Conservation (phyloP, 352 stramenopile genomes). For the Pythium aristosporum region DNA sequence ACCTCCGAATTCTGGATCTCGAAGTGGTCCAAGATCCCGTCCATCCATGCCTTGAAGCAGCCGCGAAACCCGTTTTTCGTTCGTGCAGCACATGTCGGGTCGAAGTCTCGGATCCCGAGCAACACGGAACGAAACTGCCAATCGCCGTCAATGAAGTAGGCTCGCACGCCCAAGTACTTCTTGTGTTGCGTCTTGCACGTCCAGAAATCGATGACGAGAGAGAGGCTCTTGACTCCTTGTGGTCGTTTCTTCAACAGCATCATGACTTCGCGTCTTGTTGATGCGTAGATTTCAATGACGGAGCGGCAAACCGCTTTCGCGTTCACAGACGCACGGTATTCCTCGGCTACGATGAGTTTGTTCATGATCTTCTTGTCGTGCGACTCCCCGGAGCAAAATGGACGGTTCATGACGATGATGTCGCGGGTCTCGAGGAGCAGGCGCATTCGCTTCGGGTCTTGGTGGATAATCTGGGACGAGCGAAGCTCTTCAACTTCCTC, state of each 20-base stretch:
- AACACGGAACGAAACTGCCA: conserved; percentile 6
- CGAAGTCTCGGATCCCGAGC: not conserved
- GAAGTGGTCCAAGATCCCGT: not conserved
- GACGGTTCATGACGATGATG: conserved; percentile 11
- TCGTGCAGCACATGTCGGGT: conserved; percentile 1
- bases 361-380: conserved; percentile 2
- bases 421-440: conserved; percentile 5
- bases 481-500: conserved; percentile 6
- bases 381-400: conserved; percentile 5
- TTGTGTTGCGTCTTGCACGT: conserved; percentile 6
- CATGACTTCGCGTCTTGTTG: conserved; percentile 7
- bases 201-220: conserved; percentile 14
- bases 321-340: not conserved
- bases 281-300: conserved; percentile 4
- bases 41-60: not conserved
- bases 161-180: conserved; percentile 14
- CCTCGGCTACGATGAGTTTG: not conserved
- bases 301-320: not conserved
- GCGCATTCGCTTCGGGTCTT: conserved; percentile 3
- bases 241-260: not conserved
- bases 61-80: not conserved
- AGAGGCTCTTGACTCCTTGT: not conserved
- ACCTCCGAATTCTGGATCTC: not conserved
- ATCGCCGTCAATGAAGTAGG: conserved; percentile 3
- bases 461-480: not conserved